Conservation (phyloP, 192 early-diverging fungal species). For the Ambispora gerdemannii region DNA sequence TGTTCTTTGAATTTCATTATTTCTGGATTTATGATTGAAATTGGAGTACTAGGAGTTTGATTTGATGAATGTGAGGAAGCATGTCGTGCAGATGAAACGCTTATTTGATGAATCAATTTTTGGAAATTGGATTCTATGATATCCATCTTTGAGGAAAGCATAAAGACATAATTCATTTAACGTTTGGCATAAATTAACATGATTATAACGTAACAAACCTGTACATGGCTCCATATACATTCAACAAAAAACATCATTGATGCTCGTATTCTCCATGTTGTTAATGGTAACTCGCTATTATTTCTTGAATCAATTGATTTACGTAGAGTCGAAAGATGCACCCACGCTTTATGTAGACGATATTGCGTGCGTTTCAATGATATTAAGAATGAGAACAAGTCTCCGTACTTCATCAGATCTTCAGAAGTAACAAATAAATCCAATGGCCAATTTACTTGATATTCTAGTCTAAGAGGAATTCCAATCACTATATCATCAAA, state of each 20-base stretch:
- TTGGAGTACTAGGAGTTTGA: background rate
- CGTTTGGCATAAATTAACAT: background rate
- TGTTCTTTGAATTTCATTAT: background rate
- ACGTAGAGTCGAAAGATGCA: slow-evolving; percentile 41
- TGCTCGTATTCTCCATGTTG: slow-evolving; percentile 43
- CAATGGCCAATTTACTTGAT: slow-evolving; percentile 64
- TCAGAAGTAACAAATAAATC: slow-evolving; percentile 60
- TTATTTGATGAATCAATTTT: slow-evolving; percentile 33
- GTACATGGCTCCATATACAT: slow-evolving; percentile 67
- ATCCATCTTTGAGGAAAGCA: slow-evolving; percentile 37
- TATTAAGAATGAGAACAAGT: slow-evolving; percentile 62
- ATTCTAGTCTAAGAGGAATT: slow-evolving; percentile 51
- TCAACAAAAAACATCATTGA: slow-evolving; percentile 71
- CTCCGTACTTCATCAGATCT: slow-evolving; percentile 60
- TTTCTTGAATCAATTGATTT: slow-evolving; percentile 30
- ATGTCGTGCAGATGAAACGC: slow-evolving; percentile 15
- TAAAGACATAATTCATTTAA: background rate
- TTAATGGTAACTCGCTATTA: background rate
- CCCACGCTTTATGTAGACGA: slow-evolving; percentile 45
- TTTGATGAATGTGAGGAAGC: too few relatives aligned
- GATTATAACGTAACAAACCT: slow-evolving; percentile 48
- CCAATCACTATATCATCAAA: slow-evolving; percentile 55
- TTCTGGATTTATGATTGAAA: background rate
- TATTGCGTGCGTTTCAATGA: slow-evolving; percentile 55
- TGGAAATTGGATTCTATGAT: slow-evolving; percentile 42